phyloP scores from a whole-genome alignment of 345 rosid species.

The Excoecaria agallocha region DNA sequence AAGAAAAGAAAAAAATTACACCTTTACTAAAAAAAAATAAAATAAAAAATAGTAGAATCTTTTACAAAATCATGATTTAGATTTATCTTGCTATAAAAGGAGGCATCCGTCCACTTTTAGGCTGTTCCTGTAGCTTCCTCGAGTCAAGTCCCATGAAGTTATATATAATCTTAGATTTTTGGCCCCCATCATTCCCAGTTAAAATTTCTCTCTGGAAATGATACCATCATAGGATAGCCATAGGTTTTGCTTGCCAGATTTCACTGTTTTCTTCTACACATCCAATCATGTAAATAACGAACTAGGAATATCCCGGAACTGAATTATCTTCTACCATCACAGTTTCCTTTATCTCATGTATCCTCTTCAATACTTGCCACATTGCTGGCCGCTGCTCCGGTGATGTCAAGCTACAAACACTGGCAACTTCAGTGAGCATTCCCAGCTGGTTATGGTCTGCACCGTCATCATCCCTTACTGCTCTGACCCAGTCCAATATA shows the following conservation, averaged over 20 bases:
- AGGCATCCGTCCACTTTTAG: not conserved
- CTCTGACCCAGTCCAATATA: conserved; percentile 79
- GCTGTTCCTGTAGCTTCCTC: not conserved
- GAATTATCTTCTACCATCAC: conserved; percentile 40
- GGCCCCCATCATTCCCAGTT: not conserved
- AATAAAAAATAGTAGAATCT: not conserved
- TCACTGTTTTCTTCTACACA: not conserved
- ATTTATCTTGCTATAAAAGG: not conserved
- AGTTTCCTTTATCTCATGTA: conserved; percentile 79
- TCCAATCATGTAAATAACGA: not conserved
- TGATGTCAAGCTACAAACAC: conserved; percentile 71
- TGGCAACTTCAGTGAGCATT: conserved; percentile 85
- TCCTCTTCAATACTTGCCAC: conserved; percentile 85
- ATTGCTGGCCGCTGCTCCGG: conserved; percentile 89
- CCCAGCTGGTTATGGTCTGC: conserved; percentile 55
- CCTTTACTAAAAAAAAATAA: too few species aligned
- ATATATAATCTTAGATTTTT: too few species aligned
- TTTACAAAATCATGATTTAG: conserved; percentile 2
- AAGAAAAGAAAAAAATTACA: not conserved
- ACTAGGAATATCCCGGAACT: conserved; percentile 25
- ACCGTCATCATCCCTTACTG: conserved; percentile 59
- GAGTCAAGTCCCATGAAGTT: too few species aligned
- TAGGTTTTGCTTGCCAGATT: too few species aligned
- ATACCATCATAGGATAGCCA: not conserved
- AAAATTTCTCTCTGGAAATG: not conserved